phyloP scores from a whole-genome alignment of 2,329 filamentous ascomycete species.

The Aspergillus cejpii region DNA sequence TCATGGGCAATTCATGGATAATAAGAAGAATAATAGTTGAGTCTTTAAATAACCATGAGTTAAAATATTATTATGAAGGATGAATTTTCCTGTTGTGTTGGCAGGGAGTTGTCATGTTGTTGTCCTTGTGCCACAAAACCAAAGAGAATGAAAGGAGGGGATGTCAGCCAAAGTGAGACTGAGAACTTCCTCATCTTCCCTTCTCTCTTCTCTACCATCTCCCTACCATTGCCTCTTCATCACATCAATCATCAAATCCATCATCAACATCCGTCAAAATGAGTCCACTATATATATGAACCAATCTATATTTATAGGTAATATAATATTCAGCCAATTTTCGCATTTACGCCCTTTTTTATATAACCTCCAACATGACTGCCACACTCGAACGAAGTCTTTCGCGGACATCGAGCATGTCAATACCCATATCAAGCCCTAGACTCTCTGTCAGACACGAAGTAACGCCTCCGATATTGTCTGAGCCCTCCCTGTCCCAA shows the following conservation, averaged over 20 bases:
- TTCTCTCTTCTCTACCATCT: background rate
- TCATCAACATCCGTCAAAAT: slow-evolving; percentile 12
- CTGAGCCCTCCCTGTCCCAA: slow-evolving; percentile 32
- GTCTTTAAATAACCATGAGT: background rate
- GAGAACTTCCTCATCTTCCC: slow-evolving; percentile 3
- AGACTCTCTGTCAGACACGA: slow-evolving; percentile 32
- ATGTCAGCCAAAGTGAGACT: background rate
- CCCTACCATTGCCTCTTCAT: slow-evolving; percentile 3
- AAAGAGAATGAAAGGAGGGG: slow-evolving; percentile 8
- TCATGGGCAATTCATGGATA: background rate
- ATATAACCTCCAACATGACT: slow-evolving; percentile 24
- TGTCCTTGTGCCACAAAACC: slow-evolving; percentile 5
- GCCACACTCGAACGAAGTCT: slow-evolving; percentile 33
- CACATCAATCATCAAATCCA: slow-evolving; percentile 1
- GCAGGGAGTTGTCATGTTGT: slow-evolving; percentile 1
- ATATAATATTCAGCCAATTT: slow-evolving; percentile 7
- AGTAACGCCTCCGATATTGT: slow-evolving; percentile 28
- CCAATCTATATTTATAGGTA: slow-evolving; percentile 1
- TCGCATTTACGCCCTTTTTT: slow-evolving; percentile 7
- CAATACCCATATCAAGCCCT: slow-evolving; percentile 33
- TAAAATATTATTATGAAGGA: no score
- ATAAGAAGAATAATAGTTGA: no score
- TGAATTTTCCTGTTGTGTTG: no score
- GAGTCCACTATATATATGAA: slow-evolving; percentile 1
- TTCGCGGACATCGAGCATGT: slow-evolving; percentile 35